phyloP scores from a whole-genome alignment of 2,329 filamentous ascomycete genomes.

The Aspergillus glaucus region DNA sequence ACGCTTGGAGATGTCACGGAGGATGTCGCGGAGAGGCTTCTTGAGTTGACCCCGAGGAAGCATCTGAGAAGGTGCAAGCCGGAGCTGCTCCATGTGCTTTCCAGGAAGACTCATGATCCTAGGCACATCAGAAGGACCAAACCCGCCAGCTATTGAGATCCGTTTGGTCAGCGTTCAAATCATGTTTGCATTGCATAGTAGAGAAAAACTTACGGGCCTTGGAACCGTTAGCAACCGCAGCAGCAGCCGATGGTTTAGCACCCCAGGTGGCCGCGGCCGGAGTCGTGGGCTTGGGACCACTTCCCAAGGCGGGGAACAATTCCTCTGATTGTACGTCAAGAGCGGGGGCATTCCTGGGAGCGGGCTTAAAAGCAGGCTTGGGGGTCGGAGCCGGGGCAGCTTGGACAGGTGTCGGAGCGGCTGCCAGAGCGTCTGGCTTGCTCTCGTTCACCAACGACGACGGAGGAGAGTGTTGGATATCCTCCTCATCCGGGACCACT shows the following conservation, averaged over 20 bases:
- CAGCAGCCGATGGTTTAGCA: constrained; percentile 44
- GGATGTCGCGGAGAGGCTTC: constrained; percentile 74
- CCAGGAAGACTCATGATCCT: constrained; percentile 70
- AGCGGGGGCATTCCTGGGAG: constrained; percentile 36
- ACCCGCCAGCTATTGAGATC: constrained; percentile 15
- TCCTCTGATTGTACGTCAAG: constrained; percentile 86
- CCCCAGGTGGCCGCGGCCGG: constrained; percentile 71
- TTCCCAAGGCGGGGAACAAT: constrained; percentile 85
- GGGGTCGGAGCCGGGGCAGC: constrained; percentile 26
- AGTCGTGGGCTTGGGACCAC: constrained; percentile 56
- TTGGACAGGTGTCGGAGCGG: constrained; percentile 14
- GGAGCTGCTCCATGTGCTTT: constrained; percentile 70
- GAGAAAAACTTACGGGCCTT: constrained; percentile 43
- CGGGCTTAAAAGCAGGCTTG: constrained; percentile 36
- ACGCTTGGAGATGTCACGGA: constrained; percentile 87
- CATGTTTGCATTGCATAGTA: not conserved
- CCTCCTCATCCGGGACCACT: constrained; percentile 74
- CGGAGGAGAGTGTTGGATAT: constrained; percentile 52
- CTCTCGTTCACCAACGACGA: constrained; percentile 37
- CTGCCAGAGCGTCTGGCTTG: constrained; percentile 17
- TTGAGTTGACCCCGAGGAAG: constrained; percentile 71
- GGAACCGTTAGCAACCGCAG: constrained; percentile 39
- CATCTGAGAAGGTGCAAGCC: constrained; percentile 69
- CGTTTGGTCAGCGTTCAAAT: not conserved
- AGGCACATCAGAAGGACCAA: constrained; percentile 34